Base-by-base conservation (phyloP, 2,329 filamentous ascomycete species). In the Plenodomus lindquistii region DNA sequence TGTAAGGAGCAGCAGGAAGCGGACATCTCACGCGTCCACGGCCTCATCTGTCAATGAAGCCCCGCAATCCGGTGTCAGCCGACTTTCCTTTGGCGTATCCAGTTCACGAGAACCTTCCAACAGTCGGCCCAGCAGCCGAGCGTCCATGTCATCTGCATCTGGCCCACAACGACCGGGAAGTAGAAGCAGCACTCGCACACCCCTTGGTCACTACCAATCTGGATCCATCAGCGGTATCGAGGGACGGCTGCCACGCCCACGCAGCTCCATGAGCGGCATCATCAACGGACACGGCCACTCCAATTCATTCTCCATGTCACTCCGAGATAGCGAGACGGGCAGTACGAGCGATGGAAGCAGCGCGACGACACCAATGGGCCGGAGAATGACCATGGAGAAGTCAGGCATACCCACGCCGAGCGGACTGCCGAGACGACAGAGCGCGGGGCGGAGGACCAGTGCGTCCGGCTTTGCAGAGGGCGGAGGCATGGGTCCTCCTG, bases 61-160 rank as follows among this genome's bases (percentile, higher is more conserved):
- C 13, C 54, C 60, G 35, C 61, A 60, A 18, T 59, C 58, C 55
- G 63, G 66, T 40, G 63, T 77, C 43, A 77, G 75, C 60, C 73
- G 76, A 9, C 76, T 80, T 29, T 83, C 81, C 1, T 81, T 80
- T 53, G 77, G 81, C 40, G 69, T 73, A 46, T 62, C 71, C 24
- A 69, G 27, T 22, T 57, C 65, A 42, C 56, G 61, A 42, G 63
- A 69, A 42, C 49, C 62, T 17, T 57, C 53, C 49, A 61, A 42
- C 56, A 86, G 84, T 59, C 85, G 89, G 27, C 88, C 89, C 15
- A 88, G 84, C 74, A 92, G 88, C 63, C 85, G 88, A 55, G 84
- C 87, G 9, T 71, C 67, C 1, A 46, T 63, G 66, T 71, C 57
- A 60, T 75, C 46, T 13, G 55, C 55, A 37, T 48, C 60, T 9